A percentile compares a stretch with the other conserved stretches of the same genome.
Evolutionary conservation across 257 asterid genomes (phyloP).

Genomic region (Nicotiana obtusifolia): DNA sequence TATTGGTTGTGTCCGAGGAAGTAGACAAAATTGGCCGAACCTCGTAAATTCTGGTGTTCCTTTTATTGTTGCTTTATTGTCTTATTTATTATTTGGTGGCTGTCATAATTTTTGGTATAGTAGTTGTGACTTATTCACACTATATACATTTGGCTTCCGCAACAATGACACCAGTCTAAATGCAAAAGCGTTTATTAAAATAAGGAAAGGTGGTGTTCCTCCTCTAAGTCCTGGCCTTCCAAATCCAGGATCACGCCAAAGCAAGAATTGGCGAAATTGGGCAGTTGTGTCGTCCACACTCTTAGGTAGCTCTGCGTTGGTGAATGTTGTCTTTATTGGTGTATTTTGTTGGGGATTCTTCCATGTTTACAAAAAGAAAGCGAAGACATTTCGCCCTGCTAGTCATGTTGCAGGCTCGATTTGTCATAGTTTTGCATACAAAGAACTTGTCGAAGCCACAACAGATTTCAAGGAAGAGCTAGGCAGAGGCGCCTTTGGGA

Average conservation of each 20-base stretch:
- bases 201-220: conserved; percentile 2
- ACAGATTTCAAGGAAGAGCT: conserved; percentile 36
- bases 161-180: background rate
- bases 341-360: conserved; percentile 2
- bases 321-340: background rate
- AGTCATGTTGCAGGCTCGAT: background rate
- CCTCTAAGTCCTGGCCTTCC: conserved; percentile 9
- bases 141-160: no score
- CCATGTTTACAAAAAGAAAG: background rate
- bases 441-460: conserved; percentile 36
- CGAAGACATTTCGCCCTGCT: background rate
- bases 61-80: no score
- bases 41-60: no score
- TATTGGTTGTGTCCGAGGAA: no score
- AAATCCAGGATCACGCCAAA: conserved; percentile 5
- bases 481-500: conserved; percentile 62
- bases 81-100: no score
- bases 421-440: conserved; percentile 27
- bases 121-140: no score
- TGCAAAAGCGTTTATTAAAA: conserved; percentile 15
- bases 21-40: no score
- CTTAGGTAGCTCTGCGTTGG: background rate
- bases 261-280: background rate
- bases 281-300: background rate
- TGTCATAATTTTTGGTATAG: no score